Base-by-base conservation (phyloP, 192 early-diverging fungal genomes). In the Chytriomyces sp. region DNA sequence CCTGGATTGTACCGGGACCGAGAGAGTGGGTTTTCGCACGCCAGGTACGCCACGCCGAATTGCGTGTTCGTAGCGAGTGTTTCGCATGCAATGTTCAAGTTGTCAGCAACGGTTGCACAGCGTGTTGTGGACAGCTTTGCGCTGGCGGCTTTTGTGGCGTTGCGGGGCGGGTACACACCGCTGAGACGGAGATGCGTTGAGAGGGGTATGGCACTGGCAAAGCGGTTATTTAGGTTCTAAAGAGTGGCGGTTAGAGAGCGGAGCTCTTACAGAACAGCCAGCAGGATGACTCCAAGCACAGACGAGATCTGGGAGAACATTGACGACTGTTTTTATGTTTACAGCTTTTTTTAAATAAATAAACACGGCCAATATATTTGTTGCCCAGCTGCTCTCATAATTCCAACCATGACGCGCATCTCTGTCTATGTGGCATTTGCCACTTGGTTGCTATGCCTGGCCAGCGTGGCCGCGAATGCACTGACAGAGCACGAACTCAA, bases 21-120 rank as follows among this genome's bases (percentile, higher is more conserved):
- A 35, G 35, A 35, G 35, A 35, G 35, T 35, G 35, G 35, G 35
- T 35, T 35, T 20, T 73, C 72, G 72, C 72, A 73, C 13, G 61
- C 72, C 5, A 73, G 61, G 43, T 73, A 73, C 35, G 61, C 72
- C n/a, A 73, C 20, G 60, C 60, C 57, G 44, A 61, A 73, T 18
- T 57, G 18, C 8, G 16, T 6, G 61, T 73, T 73, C 16, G 50
- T 45, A 59, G 60, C 57, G 9, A 73, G 18, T 20, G 57, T 28
- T 28, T 61, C 61, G 61, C 72, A 73, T 2, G 72, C 61, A 9
- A 73, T 57, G 44, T 35, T 35, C 16, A 70, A 35, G 28, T 43
- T 16, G 16, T 47, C 35, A 16, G 24, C 50, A 26, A 70, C 23
- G 13, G 46, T 57, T 18, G 26, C 10, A 26, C 69, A 70, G n/a